Percentiles rank a stretch among this genome's conserved stretches.
phyloP scores from a whole-genome alignment of 805 yeast species.

The Wickerhamiella bombiphila region DNA sequence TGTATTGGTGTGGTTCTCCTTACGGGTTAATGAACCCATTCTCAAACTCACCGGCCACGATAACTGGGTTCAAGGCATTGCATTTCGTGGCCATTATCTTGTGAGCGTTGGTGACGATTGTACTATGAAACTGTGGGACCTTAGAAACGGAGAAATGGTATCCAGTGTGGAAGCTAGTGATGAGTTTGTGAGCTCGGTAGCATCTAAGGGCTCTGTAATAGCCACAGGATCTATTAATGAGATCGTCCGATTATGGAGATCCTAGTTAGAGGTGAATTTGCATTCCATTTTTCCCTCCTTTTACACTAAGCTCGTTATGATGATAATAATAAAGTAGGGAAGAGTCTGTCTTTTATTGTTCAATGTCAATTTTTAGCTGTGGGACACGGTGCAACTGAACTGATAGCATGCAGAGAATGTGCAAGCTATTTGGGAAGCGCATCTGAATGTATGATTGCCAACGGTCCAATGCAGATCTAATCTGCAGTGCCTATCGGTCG shows the following conservation, averaged over 20 bases:
- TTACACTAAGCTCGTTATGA: too few relatives aligned
- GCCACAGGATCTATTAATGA: slow-evolving; percentile 52
- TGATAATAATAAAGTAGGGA: too few relatives aligned
- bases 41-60: slow-evolving; percentile 57
- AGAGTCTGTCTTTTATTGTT: too few relatives aligned
- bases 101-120: slow-evolving; percentile 71
- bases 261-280: too few relatives aligned
- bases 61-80: slow-evolving; percentile 68
- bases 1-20: slow-evolving; percentile 56
- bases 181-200: slow-evolving; percentile 57
- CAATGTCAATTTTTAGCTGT: too few relatives aligned
- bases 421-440: too few relatives aligned
- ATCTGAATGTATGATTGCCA: too few relatives aligned
- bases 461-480: too few relatives aligned
- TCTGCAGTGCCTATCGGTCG: too few relatives aligned
- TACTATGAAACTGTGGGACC: slow-evolving; percentile 65
- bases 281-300: too few relatives aligned
- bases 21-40: slow-evolving; percentile 38
- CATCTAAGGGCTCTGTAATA: slow-evolving; percentile 29
- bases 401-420: too few relatives aligned
- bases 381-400: too few relatives aligned
- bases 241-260: slow-evolving; percentile 41
- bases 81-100: slow-evolving; percentile 50
- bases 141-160: slow-evolving; percentile 32
- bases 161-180: slow-evolving; percentile 44